Base-by-base conservation (phyloP, 1,284 basidiomycete species). In the Ustanciosporium gigantosporum region DNA sequence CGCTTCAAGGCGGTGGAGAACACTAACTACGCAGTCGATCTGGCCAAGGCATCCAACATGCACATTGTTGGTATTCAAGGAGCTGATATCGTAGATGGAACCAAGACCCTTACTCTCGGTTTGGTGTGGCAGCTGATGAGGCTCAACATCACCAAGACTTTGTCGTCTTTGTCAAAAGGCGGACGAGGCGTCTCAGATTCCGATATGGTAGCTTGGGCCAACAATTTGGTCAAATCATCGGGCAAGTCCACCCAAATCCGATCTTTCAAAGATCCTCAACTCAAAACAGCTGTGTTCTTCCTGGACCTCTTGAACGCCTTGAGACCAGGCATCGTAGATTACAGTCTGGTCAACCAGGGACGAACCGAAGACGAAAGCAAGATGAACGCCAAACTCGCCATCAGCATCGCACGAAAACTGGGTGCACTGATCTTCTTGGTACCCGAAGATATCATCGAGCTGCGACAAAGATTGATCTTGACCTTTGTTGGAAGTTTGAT, bases 1-100 rank as follows among this genome's bases (percentile, higher is more conserved):
- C 84, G 91, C 45, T 98, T 97, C 84, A 98, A 98, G 83, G 87
- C 87, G 35, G 92, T 98, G 25, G 95, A 98, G 81, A 98, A 98
- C 80, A 96, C 91, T 44, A 98, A 98, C 79, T 98, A 98, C 73
- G 87, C 83, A 4, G 88, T 97, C 41, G 94, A 98, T 42, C 86
- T 98, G 15, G 93, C 87, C 15, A 91, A 88, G 79, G 86, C 89
- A 75, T 92, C 90, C 77, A 86, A 88, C 38, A 91, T 98, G 90
- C 91, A 91, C 78, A 83, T 98, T 58, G 92, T 98, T 46, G 93
- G 93, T 19, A 96, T 98, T 67, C 95, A 98, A 79, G 94, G 94
- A 9, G 87, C 92, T 2, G 94, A 97, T 79, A 95, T 98, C 68
- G 91, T 94, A 44, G 94, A 98, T 74, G 92, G 88, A 20, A 84